phyloP scores from a whole-genome alignment of 345 rosid genomes.

The Heritiera littoralis region DNA sequence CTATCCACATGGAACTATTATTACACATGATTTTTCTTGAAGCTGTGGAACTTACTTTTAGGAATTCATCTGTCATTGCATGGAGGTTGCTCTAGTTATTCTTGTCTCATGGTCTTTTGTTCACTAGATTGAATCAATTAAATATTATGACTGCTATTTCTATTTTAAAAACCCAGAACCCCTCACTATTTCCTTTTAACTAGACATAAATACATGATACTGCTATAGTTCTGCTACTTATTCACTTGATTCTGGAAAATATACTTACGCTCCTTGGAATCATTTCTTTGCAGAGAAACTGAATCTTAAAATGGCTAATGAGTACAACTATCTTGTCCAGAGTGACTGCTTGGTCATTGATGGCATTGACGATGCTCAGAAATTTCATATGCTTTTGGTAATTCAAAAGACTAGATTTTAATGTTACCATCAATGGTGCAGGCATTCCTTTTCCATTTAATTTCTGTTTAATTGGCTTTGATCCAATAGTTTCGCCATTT shows the following conservation, averaged over 20 bases:
- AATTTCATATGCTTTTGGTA: slow-evolving; percentile 75
- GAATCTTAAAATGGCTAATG: slow-evolving; percentile 74
- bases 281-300: slow-evolving; percentile 62
- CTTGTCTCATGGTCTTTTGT: not conserved
- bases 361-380: slow-evolving; percentile 74
- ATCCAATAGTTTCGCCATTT: slow-evolving; percentile 24
- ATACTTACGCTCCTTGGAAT: slow-evolving; percentile 8
- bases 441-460: slow-evolving; percentile 16
- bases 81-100: not conserved
- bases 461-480: slow-evolving; percentile 10
- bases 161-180: slow-evolving; percentile 11
- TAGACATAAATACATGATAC: not conserved
- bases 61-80: not conserved
- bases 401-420: slow-evolving; percentile 20
- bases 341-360: slow-evolving; percentile 75
- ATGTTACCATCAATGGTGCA: slow-evolving; percentile 2
- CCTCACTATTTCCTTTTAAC: not conserved
- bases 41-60: slow-evolving; percentile 4
- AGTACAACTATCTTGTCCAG: slow-evolving; percentile 84
- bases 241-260: not conserved
- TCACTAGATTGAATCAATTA: slow-evolving; percentile 12
- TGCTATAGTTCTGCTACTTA: not conserved
- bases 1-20: not conserved
- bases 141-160: not conserved
- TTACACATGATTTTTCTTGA: not conserved